Evolutionary conservation across 2,329 filamentous ascomycete genomes (phyloP).

Genomic region (Talaromyces verruculosus): DNA sequence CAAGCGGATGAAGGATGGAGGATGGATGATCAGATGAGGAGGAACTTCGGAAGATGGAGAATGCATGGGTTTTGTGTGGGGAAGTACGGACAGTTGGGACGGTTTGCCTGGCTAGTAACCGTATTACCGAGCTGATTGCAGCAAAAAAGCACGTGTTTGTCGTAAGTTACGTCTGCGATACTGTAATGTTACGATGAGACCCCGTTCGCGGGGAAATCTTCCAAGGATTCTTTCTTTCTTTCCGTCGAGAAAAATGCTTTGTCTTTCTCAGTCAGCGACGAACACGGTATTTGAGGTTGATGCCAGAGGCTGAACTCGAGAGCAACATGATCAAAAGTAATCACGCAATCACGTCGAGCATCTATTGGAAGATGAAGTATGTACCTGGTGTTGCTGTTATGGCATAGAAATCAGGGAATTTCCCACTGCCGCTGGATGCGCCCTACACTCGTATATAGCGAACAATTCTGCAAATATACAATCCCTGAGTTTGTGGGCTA

Average conservation of each 20-base stretch:
- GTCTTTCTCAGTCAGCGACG: background rate
- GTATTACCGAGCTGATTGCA: background rate
- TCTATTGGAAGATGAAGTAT: background rate
- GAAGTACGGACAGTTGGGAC: slow-evolving; percentile 7
- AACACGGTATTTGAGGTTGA: background rate
- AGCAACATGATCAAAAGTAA: background rate
- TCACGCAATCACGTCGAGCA: background rate
- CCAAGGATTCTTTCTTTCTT: background rate
- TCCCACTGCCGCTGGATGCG: slow-evolving; percentile 17
- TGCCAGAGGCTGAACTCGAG: background rate
- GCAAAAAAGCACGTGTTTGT: background rate
- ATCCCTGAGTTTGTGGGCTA: background rate
- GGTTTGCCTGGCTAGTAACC: background rate
- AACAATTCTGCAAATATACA: background rate
- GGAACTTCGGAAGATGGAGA: background rate
- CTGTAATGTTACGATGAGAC: background rate
- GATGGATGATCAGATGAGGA: background rate
- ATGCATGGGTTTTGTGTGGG: slow-evolving; percentile 7
- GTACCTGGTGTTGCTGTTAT: background rate
- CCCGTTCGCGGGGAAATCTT: slow-evolving; percentile 9
- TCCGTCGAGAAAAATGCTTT: background rate
- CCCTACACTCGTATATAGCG: background rate
- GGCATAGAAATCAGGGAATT: background rate
- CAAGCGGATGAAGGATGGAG: background rate
- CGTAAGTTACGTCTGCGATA: background rate